phyloP scores from a whole-genome alignment of 2,329 filamentous ascomycete genomes.

The Venturia nashicola region DNA sequence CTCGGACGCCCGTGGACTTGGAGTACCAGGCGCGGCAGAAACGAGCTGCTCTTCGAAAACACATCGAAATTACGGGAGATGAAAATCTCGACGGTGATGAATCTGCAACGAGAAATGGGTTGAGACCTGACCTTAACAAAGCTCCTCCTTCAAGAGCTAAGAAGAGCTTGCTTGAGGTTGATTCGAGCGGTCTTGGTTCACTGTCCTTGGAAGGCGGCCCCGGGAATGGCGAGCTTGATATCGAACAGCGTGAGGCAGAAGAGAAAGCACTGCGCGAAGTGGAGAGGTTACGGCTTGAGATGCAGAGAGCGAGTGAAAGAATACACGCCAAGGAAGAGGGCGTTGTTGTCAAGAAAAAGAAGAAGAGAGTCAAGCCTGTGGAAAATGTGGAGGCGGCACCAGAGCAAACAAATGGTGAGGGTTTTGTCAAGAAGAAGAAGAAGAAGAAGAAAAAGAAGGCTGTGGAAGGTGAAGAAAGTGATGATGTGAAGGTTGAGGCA shows the following conservation, averaged over 20 bases:
- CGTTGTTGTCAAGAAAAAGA: constrained; percentile 47
- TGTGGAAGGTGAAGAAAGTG: constrained; percentile 13
- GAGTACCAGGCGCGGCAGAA: constrained; percentile 17
- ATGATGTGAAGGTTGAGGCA: constrained; percentile 6
- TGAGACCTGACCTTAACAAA: constrained; percentile 16
- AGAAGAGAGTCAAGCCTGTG: constrained; percentile 33
- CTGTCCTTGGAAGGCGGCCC: constrained; percentile 53
- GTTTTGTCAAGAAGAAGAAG: constrained; percentile 12
- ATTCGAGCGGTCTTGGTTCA: constrained; percentile 68
- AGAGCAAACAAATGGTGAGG: constrained; percentile 12
- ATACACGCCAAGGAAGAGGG: constrained; percentile 62
- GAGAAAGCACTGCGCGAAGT: constrained; percentile 83
- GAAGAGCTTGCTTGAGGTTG: constrained; percentile 67
- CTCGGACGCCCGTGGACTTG: constrained; percentile 12
- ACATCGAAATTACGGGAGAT: constrained; percentile 34
- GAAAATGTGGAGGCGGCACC: constrained; percentile 13
- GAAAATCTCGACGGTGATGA: constrained; percentile 27
- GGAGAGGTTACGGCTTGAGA: constrained; percentile 73
- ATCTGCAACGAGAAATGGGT: neutral
- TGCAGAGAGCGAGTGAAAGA: constrained; percentile 70
- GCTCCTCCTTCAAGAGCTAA: constrained; percentile 29
- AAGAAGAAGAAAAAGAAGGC: constrained; percentile 13
- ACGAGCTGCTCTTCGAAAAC: constrained; percentile 22
- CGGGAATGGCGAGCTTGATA: constrained; percentile 34
- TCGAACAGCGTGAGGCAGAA: constrained; percentile 58